phyloP scores from a whole-genome alignment of 495 filamentous ascomycete species.

The Aspergillus olivimuriae region DNA sequence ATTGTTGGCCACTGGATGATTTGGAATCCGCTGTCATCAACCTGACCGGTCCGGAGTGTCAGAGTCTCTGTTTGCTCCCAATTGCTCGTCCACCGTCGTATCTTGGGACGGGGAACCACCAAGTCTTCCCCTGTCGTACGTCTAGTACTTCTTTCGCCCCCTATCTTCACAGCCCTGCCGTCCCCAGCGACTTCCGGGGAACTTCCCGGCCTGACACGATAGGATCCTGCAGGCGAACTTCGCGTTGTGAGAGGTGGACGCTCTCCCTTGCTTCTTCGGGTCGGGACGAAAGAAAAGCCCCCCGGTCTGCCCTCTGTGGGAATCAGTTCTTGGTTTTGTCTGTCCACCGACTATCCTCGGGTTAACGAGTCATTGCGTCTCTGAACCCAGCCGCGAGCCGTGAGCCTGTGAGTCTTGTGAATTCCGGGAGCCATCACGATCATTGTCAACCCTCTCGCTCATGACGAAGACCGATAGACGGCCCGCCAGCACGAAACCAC shows the following conservation, averaged over 20 bases:
- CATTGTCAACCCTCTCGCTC: slow-evolving; percentile 7
- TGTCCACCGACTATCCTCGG: too few relatives aligned
- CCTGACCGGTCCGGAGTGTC: not conserved
- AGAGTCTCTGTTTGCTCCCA: too few relatives aligned
- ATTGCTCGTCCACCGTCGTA: too few relatives aligned
- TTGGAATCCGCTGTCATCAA: not conserved
- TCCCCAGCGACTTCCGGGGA: not conserved
- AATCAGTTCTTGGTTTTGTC: too few relatives aligned
- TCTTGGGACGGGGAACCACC: too few relatives aligned
- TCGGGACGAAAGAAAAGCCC: slow-evolving; percentile 1
- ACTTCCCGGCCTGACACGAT: not conserved
- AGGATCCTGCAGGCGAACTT: not conserved
- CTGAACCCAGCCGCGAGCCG: too few relatives aligned
- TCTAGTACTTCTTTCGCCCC: not conserved
- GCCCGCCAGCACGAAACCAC: slow-evolving; percentile 3
- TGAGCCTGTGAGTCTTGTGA: too few relatives aligned
- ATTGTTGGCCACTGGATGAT: too few relatives aligned
- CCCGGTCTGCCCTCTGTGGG: slow-evolving; percentile 3
- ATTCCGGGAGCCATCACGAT: too few relatives aligned
- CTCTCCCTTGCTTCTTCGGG: slow-evolving; percentile 11
- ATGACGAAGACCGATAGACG: not conserved
- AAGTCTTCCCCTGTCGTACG: too few relatives aligned
- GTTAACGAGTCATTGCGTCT: too few relatives aligned
- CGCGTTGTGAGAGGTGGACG: slow-evolving; percentile 2
- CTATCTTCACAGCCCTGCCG: not conserved